Evolutionary conservation across 805 yeast genomes (phyloP), one percentile per base, ranked within the genome.

Genomic region (Saccharomycodes ludwigii): DNA sequence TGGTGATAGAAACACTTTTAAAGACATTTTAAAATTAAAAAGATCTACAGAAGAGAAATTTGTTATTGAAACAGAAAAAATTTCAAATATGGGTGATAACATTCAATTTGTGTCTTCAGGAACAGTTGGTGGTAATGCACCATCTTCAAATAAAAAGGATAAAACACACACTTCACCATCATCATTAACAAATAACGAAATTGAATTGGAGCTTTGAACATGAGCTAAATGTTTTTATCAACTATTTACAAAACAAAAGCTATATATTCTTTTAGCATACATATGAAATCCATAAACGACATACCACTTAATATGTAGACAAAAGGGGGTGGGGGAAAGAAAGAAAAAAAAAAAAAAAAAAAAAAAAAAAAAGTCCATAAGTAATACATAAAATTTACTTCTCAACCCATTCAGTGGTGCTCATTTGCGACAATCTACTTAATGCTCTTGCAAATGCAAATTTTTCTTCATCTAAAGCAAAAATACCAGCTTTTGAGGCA

Each of bases 401-500:
- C 34, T 77, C 84, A 5, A 83, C 76, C 98, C 98, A 88, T 32
- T 80, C 94, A 17, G 76, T 76, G 4, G 94, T 79, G 42, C 94
- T 77, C 96, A 88, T 88, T 44, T 88, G 97, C 26, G 86, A 70
- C 42, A 91, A 64, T 51, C 98, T 73, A 44, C 91, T 77, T 36
- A 88, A 63, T 0, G 97, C 96, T 50, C 98, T 70, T 0, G 95
- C 95, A 63, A 88, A 88, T 14, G 98, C 98, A 61, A 88, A 91
- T 53, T 78, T 71, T 58, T 88, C 98, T 55, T 88, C 98, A 55
- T 85, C 97, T 24, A 91, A 68, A 5, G 81, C 82, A 59, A 91
- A 88, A 70, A 81, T 70, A 22, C 42, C 73, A 1, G 85, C 80
- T 48, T 73, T 72, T 42, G 72, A 68, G 8, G 83, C 86, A 36